Percentiles rank a stretch among this genome's conserved stretches.
Conservation (phyloP, 495 filamentous ascomycete genomes). For the Chlorociboria aeruginascens region DNA sequence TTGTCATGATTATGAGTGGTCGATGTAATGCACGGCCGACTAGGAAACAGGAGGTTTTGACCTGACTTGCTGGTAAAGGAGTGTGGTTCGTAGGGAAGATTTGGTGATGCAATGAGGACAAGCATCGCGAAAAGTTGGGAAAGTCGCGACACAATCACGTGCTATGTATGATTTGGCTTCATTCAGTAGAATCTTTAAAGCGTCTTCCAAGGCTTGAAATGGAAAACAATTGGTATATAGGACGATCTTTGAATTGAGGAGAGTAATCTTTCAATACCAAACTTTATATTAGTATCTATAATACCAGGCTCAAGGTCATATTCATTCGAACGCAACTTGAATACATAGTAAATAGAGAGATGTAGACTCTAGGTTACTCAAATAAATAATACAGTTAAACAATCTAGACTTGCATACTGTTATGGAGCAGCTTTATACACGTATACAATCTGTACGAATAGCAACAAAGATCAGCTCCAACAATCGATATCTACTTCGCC, state of each 20-base stretch:
- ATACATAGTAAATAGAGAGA: no score
- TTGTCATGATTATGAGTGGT: constrained; percentile 54
- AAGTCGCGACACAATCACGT: constrained; percentile 12
- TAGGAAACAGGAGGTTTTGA: not conserved
- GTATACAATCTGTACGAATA: no score
- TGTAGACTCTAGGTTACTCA: no score
- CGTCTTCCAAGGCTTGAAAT: not conserved
- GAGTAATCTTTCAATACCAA: not conserved
- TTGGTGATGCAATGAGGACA: constrained; percentile 2
- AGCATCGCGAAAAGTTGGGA: not conserved
- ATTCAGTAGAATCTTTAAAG: not conserved
- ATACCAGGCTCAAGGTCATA: no score
- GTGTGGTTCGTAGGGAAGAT: constrained; percentile 17
- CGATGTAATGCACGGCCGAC: not conserved
- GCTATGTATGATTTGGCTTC: not conserved
- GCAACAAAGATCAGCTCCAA: no score
- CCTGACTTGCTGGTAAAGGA: constrained; percentile 10
- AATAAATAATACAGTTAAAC: no score
- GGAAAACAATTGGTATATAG: no score
- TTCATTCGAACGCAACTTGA: no score
- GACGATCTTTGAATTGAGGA: no score
- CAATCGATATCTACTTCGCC: no score
- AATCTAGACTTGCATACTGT: no score
- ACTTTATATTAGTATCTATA: not conserved
- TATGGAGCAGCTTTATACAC: no score